A percentile compares a stretch with the other conserved stretches of the same genome.
Conservation (phyloP, 139 green algal species). For the Eudorina sp. region DNA sequence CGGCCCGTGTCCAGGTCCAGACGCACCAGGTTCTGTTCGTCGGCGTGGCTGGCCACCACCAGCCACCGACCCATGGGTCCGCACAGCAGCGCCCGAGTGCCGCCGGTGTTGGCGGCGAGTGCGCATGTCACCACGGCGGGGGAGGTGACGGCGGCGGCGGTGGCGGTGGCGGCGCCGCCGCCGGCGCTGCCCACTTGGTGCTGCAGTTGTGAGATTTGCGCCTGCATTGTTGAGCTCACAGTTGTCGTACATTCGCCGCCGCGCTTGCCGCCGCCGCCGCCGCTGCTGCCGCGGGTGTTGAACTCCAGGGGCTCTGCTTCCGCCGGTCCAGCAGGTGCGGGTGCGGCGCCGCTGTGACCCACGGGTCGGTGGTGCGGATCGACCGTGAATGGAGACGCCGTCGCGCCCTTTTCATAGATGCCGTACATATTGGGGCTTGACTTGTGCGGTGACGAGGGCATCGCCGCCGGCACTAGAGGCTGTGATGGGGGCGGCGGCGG, state of each 20-base stretch:
- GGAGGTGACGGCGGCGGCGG: background rate
- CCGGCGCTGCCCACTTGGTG: background rate
- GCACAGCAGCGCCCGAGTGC: slow-evolving; percentile 12
- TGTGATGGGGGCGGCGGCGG: background rate
- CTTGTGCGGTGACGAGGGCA: too few species aligned
- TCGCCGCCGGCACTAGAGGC: too few species aligned
- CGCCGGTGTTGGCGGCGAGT: slow-evolving; percentile 4
- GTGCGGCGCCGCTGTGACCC: background rate
- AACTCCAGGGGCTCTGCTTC: too few species aligned
- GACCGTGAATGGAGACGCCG: too few species aligned
- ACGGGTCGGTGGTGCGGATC: background rate
- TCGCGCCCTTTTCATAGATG: too few species aligned
- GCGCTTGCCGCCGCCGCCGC: too few species aligned
- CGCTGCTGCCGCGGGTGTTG: too few species aligned
- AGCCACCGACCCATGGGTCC: slow-evolving; percentile 20
- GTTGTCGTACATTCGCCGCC: too few species aligned
- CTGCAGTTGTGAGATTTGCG: too few species aligned
- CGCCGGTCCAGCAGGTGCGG: too few species aligned
- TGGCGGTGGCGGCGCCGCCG: background rate
- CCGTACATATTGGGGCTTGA: too few species aligned
- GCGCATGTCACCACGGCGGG: background rate
- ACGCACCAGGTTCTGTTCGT: slow-evolving; percentile 28
- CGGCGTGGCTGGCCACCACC: slow-evolving; percentile 14
- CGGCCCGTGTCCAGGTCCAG: slow-evolving; percentile 1
- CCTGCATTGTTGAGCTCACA: too few species aligned